Base-by-base conservation (phyloP, 805 yeast genomes). In the Maudiozyma saulgeensis region DNA sequence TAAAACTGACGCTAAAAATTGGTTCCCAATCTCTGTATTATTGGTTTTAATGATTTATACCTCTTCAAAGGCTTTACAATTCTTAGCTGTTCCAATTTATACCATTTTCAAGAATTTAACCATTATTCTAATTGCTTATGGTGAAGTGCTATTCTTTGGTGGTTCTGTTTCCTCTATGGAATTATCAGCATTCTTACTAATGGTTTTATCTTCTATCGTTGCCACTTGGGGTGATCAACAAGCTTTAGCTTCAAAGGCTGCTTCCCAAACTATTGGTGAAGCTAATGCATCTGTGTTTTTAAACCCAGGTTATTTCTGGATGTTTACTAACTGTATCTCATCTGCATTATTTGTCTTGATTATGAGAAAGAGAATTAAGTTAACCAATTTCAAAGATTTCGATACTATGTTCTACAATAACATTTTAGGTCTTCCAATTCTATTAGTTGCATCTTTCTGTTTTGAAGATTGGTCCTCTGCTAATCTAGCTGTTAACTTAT, bases 401-500 rank as follows among this genome's bases (percentile, higher is more conserved):
- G 97, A 90, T 71, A 90, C 99, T 69, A 91, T 91, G 96, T 93
- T 82, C 75, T 93, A 90, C 83, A 93, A 93, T 79, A 93, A 93
- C 72, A 77, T 91, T 64, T 77, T 93, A 60, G 87, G 96, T 41
- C 81, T 93, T 64, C 99, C 99, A 59, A 85, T 91, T 56, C 76
- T 93, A 60, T 71, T 89, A 56, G 63, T 82, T 42, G 76, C 84
- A 56, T 87, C 98, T 2, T 71, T 93, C 48, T 26, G 83, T 42
- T 73, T 88, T 51, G 99, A 93, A 76, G 95, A 91, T 75, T 93
- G 99, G 99, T 82, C 95, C 43, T 63, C 87, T 41, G 84, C 67
- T 45, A 93, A 91, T 72, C 65, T 93, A 48, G 75, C 75, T 16
- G 61, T 64, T 49, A 91, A 90, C 78, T 87, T 93, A 81, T 74